phyloP scores from a whole-genome alignment of 2,329 filamentous ascomycete genomes.

The Pseudogymnoascus sp. region DNA sequence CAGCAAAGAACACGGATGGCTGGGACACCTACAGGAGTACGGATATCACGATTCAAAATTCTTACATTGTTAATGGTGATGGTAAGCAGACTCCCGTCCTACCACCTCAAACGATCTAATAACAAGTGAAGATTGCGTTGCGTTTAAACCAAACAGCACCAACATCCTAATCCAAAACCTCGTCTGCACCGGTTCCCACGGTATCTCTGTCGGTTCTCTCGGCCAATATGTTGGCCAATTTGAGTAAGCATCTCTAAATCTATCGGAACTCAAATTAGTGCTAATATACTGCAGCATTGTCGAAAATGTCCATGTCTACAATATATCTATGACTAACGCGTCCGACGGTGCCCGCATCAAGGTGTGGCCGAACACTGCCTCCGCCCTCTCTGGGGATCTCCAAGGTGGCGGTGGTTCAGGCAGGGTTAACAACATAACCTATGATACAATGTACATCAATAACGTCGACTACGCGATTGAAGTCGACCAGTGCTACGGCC shows the following conservation, averaged over 20 bases:
- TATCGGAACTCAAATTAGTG: not conserved
- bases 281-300: conserved; percentile 43
- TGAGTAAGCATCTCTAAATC: not conserved
- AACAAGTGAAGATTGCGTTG: conserved; percentile 44
- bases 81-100: conserved; percentile 20
- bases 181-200: conserved; percentile 54
- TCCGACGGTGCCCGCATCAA: conserved; percentile 56
- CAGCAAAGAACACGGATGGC: conserved; percentile 59
- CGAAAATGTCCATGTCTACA: conserved; percentile 47
- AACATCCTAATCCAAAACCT: conserved; percentile 52
- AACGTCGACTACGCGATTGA: conserved; percentile 61
- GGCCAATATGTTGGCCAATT: conserved; percentile 44
- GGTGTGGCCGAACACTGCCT: conserved; percentile 52
- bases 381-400: conserved; percentile 41
- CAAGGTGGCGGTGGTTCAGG: conserved; percentile 50
- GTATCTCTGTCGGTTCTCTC: conserved; percentile 53
- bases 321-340: conserved; percentile 41
- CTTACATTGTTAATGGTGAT: conserved; percentile 40
- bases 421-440: conserved; percentile 58
- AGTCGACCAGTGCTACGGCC: conserved; percentile 58
- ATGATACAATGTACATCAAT: conserved; percentile 50
- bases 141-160: conserved; percentile 57
- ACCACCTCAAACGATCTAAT: not conserved
- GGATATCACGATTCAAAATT: conserved; percentile 58
- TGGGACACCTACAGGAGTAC: conserved; percentile 54